A percentile compares a stretch with the other conserved stretches of the same genome.
Conservation (phyloP, 768 basidiomycete species). For the Phlebiopsis flavidoalba region DNA sequence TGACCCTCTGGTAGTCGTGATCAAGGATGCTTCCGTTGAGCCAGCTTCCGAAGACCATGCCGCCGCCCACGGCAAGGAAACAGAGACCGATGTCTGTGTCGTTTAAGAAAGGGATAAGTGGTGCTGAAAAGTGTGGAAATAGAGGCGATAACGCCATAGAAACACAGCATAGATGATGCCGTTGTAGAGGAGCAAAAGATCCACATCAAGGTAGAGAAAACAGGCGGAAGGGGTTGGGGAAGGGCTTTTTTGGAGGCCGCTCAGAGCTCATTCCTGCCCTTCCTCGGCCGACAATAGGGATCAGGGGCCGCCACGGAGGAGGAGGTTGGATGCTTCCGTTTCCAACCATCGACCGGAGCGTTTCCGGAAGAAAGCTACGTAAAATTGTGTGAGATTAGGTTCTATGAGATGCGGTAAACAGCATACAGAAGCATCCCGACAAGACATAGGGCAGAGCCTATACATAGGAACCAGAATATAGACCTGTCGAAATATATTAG, state of each 20-base stretch:
- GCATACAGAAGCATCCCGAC: slow-evolving; percentile 31
- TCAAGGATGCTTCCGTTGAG: slow-evolving; percentile 61
- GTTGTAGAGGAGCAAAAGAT: slow-evolving; percentile 49
- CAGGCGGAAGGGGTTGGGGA: slow-evolving; percentile 52
- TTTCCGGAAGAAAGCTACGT: slow-evolving; percentile 40
- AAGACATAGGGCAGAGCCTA: slow-evolving; percentile 27
- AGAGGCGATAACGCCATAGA: slow-evolving; percentile 56
- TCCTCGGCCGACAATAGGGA: slow-evolving; percentile 26
- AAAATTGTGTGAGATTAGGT: not conserved
- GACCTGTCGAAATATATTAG: slow-evolving; percentile 19
- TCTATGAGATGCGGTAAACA: not conserved
- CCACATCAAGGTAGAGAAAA: slow-evolving; percentile 52
- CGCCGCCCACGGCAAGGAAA: slow-evolving; percentile 72
- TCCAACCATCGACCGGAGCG: slow-evolving; percentile 39
- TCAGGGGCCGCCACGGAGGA: slow-evolving; percentile 24
- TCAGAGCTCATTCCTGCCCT: not conserved
- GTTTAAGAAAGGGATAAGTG: slow-evolving; percentile 52
- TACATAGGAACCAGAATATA: slow-evolving; percentile 40
- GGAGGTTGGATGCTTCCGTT: slow-evolving; percentile 35
- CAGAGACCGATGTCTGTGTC: slow-evolving; percentile 71
- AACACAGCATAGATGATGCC: slow-evolving; percentile 49
- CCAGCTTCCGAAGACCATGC: slow-evolving; percentile 58
- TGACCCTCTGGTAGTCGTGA: slow-evolving; percentile 50
- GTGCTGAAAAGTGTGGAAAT: slow-evolving; percentile 55
- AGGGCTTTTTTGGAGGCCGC: slow-evolving; percentile 27